These are phyloP conservation scores for Ceratocystiopsis sp. DNA, from an alignment of 2,329 filamentous ascomycete genomes.

Conservation along the genomic window DNA sequence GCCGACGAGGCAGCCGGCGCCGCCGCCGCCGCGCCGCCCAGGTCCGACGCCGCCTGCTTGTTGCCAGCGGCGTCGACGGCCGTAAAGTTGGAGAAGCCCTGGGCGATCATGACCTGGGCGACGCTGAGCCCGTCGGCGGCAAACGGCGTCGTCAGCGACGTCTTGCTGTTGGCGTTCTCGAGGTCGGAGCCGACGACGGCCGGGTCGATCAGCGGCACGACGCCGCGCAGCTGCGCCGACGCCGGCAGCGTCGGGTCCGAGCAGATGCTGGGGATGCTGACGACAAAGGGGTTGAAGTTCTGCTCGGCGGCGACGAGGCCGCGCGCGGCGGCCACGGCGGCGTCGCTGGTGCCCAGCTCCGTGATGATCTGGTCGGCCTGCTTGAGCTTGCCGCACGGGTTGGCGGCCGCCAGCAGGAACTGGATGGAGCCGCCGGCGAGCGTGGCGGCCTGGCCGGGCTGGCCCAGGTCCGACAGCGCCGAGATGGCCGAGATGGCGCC, in stretches of 20 bases:
- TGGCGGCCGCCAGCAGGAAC: constrained; percentile 41
- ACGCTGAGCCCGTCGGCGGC: constrained; percentile 44
- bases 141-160: constrained; percentile 36
- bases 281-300: constrained; percentile 31
- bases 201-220: constrained; percentile 51
- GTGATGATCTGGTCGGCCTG: constrained; percentile 48
- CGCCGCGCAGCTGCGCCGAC: constrained; percentile 43
- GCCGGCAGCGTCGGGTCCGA: constrained; percentile 43
- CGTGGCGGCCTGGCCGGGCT: constrained; percentile 41
- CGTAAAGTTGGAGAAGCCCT: constrained; percentile 48
- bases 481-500: constrained; percentile 33
- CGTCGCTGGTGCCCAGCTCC: constrained; percentile 39
- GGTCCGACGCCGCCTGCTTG: constrained; percentile 6
- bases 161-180: constrained; percentile 42
- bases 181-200: constrained; percentile 36
- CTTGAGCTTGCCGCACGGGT: constrained; percentile 26
- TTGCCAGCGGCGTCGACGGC: constrained; percentile 16
- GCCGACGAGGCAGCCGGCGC: constrained; percentile 10
- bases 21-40: constrained; percentile 16
- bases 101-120: constrained; percentile 42
- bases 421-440: constrained; percentile 43
- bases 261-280: constrained; percentile 44
- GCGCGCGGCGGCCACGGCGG: constrained; percentile 41
- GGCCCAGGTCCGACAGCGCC: constrained; percentile 33
- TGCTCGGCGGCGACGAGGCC: constrained; percentile 12